Conservation (phyloP, 192 early-diverging fungal species). For the Coemansia sp. region DNA sequence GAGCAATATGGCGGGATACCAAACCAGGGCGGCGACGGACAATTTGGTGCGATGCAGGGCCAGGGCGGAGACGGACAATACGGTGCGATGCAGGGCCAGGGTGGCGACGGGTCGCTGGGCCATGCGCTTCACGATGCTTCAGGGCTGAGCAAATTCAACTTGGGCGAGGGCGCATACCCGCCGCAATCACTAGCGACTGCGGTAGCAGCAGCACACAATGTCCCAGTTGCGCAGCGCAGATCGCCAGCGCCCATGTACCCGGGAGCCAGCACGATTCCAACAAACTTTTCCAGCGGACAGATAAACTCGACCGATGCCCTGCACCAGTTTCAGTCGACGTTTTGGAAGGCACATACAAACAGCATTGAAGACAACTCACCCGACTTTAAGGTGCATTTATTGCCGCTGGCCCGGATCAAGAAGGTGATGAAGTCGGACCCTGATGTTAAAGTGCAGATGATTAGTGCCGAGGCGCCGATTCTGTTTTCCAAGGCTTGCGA, state of each 20-base stretch:
- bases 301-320: constrained; percentile 51
- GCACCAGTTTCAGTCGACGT: constrained; percentile 50
- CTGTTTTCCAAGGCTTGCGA: constrained; percentile 96
- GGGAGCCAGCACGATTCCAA: constrained; percentile 46
- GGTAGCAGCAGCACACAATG: constrained; percentile 18
- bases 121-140: constrained; percentile 24
- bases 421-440: constrained; percentile 99
- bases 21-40: constrained; percentile 6
- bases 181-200: constrained; percentile 41
- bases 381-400: constrained; percentile 87
- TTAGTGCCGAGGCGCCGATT: constrained; percentile 81
- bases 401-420: constrained; percentile 94
- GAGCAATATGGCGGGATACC: constrained; percentile 18
- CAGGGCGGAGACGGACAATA: background rate
- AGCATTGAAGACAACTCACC: constrained; percentile 65
- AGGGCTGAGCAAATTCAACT: constrained; percentile 32
- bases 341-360: constrained; percentile 71
- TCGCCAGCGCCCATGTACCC: constrained; percentile 53
- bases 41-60: background rate
- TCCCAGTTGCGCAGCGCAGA: constrained; percentile 16
- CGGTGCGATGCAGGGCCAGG: background rate
- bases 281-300: constrained; percentile 52
- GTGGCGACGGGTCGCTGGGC: constrained; percentile 17
- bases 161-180: constrained; percentile 24
- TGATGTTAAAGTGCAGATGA: constrained; percentile 87